Base-by-base conservation (phyloP, 768 basidiomycete genomes). In the Pulveroboletus ravenelii region DNA sequence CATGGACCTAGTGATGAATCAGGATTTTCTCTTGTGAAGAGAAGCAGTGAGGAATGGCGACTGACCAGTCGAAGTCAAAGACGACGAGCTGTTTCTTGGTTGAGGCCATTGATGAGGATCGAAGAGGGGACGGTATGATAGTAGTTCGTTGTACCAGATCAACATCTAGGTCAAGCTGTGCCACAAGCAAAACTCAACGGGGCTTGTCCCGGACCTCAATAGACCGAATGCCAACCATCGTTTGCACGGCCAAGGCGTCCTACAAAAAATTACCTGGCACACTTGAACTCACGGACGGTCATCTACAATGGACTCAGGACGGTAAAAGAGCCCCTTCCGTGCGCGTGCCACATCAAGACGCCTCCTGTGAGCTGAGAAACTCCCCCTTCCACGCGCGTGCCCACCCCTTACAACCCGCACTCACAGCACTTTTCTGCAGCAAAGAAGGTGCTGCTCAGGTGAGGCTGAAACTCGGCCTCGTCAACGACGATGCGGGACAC, bases 31-130 rank as follows among this genome's bases (percentile, higher is more conserved):
- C 23, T 37, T 18, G 13, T 17, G 18, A 25, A 15, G 20, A 34
- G 31, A 29, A 31, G 7, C 6, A 10, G 50, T 30, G 50, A 54
- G 30, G 23, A 37, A 29, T 18, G 14, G 32, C 27, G 39, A 62
- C 66, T 56, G 55, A 87, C 95, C 94, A 98, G 78, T 99, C 95
- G 72, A 97, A 99, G 69, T 99, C 95, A 59, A 88, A 97, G 13
- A 97, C 84, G 51, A 97, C 74, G 45, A 97, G 84, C 62, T 93
- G 89, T 54, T 73, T 77, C 34, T 66, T 62, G n/a, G 65, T 57
- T 40, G 58, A 48, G 25, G 56, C 12, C 64, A 65, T 64, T 12
- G 39, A 18, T 18, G 34, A 35, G 9, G 12, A 14, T 18, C 3
- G 18, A 20, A 32, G 43, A 43, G 30, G 7, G 6, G 10, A 31